Evolutionary conservation across 2,329 filamentous ascomycete species (phyloP).

Genomic region (Trichoderma aggressivum): DNA sequence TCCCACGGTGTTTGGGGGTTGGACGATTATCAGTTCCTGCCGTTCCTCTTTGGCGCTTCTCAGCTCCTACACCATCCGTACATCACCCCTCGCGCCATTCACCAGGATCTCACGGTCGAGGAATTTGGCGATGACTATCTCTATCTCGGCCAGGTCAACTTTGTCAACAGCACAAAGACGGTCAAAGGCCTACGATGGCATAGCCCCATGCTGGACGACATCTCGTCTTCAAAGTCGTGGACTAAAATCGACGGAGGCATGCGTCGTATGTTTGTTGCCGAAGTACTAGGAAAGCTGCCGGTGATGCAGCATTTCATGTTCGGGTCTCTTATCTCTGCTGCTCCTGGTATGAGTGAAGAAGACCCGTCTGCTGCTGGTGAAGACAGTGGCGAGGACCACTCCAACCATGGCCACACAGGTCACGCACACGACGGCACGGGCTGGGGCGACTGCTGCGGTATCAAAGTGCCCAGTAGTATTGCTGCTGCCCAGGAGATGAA

Average conservation of each 20-base stretch:
- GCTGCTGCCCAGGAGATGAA: slow-evolving; percentile 86
- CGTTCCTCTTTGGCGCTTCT: slow-evolving; percentile 90
- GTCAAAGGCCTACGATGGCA: slow-evolving; percentile 95
- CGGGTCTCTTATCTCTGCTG: slow-evolving; percentile 76
- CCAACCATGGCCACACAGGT: slow-evolving; percentile 59
- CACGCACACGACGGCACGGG: slow-evolving; percentile 61
- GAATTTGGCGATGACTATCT: slow-evolving; percentile 80
- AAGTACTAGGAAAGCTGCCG: slow-evolving; percentile 88
- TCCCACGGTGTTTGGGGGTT: slow-evolving; percentile 98
- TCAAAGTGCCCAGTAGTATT: slow-evolving; percentile 91
- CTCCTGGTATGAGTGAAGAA: slow-evolving; percentile 73
- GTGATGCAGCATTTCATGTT: slow-evolving; percentile 99
- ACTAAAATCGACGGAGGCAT: slow-evolving; percentile 90
- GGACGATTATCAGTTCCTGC: slow-evolving; percentile 95
- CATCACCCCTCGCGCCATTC: slow-evolving; percentile 76
- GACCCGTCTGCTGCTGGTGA: slow-evolving; percentile 47
- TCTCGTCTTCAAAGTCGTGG: slow-evolving; percentile 87
- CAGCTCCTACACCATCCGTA: slow-evolving; percentile 83
- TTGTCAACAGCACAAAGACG: slow-evolving; percentile 95
- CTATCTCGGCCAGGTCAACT: slow-evolving; percentile 88
- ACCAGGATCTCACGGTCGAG: slow-evolving; percentile 82
- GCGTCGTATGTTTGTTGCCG: slow-evolving; percentile 92
- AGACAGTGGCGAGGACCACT: slow-evolving; percentile 55
- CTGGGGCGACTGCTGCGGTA: slow-evolving; percentile 97
- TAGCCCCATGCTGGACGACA: slow-evolving; percentile 97